Percentiles rank a stretch among this genome's conserved stretches.
phyloP scores from a whole-genome alignment of 257 asterid genomes.

The Pogostemon cablin region DNA sequence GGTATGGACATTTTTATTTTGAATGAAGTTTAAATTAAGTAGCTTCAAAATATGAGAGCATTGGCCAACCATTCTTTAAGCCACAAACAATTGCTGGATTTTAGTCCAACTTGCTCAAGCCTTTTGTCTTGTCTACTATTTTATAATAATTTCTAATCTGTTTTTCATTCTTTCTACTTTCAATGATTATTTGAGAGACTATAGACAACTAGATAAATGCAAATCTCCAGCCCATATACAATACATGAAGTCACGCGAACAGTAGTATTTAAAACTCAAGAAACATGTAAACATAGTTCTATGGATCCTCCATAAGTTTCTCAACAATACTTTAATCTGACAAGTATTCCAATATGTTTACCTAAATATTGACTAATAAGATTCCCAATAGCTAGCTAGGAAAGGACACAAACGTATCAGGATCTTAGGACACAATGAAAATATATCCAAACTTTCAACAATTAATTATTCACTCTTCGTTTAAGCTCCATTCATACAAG shows the following conservation, averaged over 20 bases:
- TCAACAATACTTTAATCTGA: background rate
- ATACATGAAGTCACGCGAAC: background rate
- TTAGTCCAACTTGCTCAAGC: background rate
- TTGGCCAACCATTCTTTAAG: background rate
- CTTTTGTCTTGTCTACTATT: background rate
- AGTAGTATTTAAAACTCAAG: background rate
- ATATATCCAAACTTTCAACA: too few relatives aligned
- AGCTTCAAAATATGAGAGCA: background rate
- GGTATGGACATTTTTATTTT: too few relatives aligned
- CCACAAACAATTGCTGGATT: too few relatives aligned
- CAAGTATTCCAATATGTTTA: background rate
- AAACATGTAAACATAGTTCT: background rate
- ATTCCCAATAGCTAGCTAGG: too few relatives aligned
- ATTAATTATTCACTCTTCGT: too few relatives aligned
- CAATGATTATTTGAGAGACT: background rate
- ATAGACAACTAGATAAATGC: background rate
- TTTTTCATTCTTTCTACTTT: background rate
- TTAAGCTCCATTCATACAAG: too few relatives aligned
- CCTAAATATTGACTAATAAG: too few relatives aligned
- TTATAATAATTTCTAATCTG: background rate
- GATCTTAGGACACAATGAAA: too few relatives aligned
- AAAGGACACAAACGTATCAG: too few relatives aligned
- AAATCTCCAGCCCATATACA: background rate
- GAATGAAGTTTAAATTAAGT: too few relatives aligned
- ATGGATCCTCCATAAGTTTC: too few relatives aligned